Conservation (phyloP, 352 stramenopile genomes). For the Phytophthora sansomeana region DNA sequence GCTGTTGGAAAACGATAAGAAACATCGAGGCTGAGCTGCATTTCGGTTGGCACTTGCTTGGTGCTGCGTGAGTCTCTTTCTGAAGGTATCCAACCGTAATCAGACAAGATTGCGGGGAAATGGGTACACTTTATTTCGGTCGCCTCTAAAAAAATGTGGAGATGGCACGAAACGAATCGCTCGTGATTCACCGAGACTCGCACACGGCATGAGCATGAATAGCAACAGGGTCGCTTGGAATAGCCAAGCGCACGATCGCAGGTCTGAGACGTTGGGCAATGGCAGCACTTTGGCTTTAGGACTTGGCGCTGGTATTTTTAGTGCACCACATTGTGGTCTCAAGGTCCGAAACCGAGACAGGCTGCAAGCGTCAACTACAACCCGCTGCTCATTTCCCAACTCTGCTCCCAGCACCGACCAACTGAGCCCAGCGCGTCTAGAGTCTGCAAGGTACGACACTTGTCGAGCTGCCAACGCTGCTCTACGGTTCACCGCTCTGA, state of each 20-base stretch:
- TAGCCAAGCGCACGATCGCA: conserved; percentile 20
- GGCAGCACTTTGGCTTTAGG: not conserved
- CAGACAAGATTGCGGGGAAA: too few relatives aligned
- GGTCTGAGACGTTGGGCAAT: conserved; percentile 10
- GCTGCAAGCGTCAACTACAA: not conserved
- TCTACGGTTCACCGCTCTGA: conserved; percentile 6
- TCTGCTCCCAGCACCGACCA: conserved; percentile 22
- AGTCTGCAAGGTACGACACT: conserved; percentile 19
- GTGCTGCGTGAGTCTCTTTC: not conserved
- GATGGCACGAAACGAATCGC: too few relatives aligned
- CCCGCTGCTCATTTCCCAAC: conserved; percentile 25
- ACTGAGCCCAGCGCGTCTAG: conserved; percentile 5
- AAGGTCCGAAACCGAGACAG: conserved; percentile 42
- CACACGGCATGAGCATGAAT: not conserved
- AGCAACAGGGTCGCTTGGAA: conserved; percentile 12
- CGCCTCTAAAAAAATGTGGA: conserved; percentile 1
- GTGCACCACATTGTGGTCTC: conserved; percentile 6
- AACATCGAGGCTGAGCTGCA: too few relatives aligned
- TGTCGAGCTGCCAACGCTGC: not conserved
- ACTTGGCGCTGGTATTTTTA: conserved; percentile 30
- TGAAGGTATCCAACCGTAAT: conserved; percentile 10
- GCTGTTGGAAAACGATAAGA: not conserved
- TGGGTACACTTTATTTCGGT: too few relatives aligned
- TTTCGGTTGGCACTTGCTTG: not conserved
- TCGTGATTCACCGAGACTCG: conserved; percentile 6